Conservation (phyloP, 2,329 filamentous ascomycete species). For the Akanthomyces muscarius region DNA sequence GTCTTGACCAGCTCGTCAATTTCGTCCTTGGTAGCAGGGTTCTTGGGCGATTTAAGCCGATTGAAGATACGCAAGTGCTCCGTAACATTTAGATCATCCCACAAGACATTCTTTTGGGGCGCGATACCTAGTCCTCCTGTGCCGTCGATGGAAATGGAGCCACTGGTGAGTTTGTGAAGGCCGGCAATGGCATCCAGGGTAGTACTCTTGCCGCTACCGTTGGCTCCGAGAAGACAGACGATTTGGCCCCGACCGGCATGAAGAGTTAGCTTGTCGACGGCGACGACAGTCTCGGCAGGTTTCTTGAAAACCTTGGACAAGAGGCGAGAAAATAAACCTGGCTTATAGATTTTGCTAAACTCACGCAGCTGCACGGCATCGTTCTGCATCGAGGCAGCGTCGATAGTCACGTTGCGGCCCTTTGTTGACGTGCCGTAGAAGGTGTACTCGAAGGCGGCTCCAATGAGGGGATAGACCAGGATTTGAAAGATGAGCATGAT, state of each 20-base stretch:
- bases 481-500: slow-evolving; percentile 75
- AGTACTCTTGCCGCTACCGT: slow-evolving; percentile 86
- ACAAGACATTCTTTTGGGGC: slow-evolving; percentile 91
- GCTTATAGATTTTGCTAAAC: slow-evolving; percentile 76
- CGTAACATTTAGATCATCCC: slow-evolving; percentile 81
- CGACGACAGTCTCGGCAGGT: slow-evolving; percentile 61
- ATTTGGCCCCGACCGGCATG: slow-evolving; percentile 75
- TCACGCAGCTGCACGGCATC: slow-evolving; percentile 65
- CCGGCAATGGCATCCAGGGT: slow-evolving; percentile 86
- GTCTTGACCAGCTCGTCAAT: slow-evolving; percentile 61
- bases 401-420: slow-evolving; percentile 46
- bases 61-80: slow-evolving; percentile 87
- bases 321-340: slow-evolving; percentile 56
- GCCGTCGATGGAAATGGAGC: slow-evolving; percentile 72
- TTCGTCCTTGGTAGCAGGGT: slow-evolving; percentile 52
- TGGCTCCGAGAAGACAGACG: slow-evolving; percentile 79
- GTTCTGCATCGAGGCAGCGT: slow-evolving; percentile 31
- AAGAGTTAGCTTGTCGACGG: slow-evolving; percentile 71
- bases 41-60: slow-evolving; percentile 63
- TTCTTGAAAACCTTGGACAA: slow-evolving; percentile 41
- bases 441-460: slow-evolving; percentile 66
- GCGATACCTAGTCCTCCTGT: slow-evolving; percentile 80
- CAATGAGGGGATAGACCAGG: slow-evolving; percentile 70
- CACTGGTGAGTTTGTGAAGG: slow-evolving; percentile 70
- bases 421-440: slow-evolving; percentile 71